These are phyloP conservation scores for Lipomyces mesembrius DNA, from an alignment of 805 yeast species.

Conservation along the genomic window DNA sequence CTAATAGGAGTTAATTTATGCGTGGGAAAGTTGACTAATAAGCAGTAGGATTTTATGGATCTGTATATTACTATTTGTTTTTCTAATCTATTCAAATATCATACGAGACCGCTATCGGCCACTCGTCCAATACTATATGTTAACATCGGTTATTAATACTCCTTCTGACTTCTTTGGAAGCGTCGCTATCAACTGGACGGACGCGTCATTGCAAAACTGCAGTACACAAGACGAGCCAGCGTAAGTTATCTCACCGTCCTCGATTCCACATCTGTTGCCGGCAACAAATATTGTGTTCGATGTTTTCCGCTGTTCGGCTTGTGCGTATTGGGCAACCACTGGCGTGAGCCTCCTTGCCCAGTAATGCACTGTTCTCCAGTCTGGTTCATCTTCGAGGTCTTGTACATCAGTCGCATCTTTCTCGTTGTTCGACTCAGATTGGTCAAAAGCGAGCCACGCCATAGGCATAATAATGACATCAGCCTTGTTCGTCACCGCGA, in stretches of 20 bases:
- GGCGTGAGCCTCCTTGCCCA: slow-evolving; percentile 79
- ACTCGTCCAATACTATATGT: neutral
- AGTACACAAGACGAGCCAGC: slow-evolving; percentile 62
- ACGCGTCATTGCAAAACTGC: slow-evolving; percentile 21
- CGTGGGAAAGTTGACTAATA: neutral
- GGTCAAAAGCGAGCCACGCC: slow-evolving; percentile 69
- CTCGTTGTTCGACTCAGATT: neutral
- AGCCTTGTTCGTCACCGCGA: slow-evolving; percentile 54
- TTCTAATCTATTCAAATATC: neutral
- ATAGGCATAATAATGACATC: slow-evolving; percentile 74
- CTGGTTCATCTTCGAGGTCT: slow-evolving; percentile 46
- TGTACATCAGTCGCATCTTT: slow-evolving; percentile 25
- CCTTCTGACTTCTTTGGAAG: slow-evolving; percentile 22
- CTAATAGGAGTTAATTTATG: neutral
- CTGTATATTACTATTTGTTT: slow-evolving; percentile 1
- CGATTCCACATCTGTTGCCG: slow-evolving; percentile 81
- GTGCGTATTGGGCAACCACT: slow-evolving; percentile 51
- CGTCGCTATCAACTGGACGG: slow-evolving; percentile 2
- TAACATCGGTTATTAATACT: slow-evolving; percentile 7
- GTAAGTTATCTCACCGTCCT: slow-evolving; percentile 55
- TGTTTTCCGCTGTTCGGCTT: slow-evolving; percentile 32
- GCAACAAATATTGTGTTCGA: slow-evolving; percentile 51
- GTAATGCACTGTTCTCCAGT: slow-evolving; percentile 60
- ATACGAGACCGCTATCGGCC: neutral
- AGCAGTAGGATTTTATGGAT: neutral